Evolutionary conservation across 169 alveolate species (phyloP).

Genomic region (Plasmodium inui): DNA sequence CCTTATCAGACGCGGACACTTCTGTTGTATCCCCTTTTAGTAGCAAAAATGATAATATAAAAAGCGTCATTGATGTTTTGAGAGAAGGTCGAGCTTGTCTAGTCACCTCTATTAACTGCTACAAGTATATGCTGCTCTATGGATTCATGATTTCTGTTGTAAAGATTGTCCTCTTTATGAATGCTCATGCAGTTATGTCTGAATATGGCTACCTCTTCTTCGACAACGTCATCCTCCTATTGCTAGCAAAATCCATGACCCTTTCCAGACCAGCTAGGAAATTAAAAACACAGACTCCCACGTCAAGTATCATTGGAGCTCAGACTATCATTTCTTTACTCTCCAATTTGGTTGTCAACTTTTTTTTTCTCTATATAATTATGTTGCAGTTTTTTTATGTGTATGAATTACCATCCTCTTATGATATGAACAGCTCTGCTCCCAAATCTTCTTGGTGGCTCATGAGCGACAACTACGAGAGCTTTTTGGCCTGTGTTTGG

Average conservation of each 20-base stretch:
- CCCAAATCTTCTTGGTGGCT: conserved; percentile 91
- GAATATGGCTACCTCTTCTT: conserved; percentile 89
- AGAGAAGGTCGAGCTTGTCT: conserved; percentile 92
- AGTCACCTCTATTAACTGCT: conserved; percentile 91
- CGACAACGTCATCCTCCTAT: conserved; percentile 84
- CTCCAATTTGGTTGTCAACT: conserved; percentile 81
- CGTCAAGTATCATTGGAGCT: conserved; percentile 90
- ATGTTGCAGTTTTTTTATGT: conserved; percentile 73
- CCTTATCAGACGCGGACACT: conserved; percentile 90
- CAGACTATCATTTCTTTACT: conserved; percentile 86
- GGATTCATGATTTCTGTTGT: conserved; percentile 91
- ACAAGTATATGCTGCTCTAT: conserved; percentile 91
- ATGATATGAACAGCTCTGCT: conserved; percentile 77
- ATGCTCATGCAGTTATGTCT: conserved; percentile 87
- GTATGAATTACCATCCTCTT: conserved; percentile 79
- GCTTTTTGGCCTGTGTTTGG: conserved; percentile 88
- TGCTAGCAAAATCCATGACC: conserved; percentile 87
- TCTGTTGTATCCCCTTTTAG: conserved; percentile 94
- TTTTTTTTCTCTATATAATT: conserved; percentile 73
- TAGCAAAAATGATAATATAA: conserved; percentile 86
- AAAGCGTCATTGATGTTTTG: conserved; percentile 88
- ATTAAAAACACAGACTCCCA: conserved; percentile 88
- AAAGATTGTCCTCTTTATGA: conserved; percentile 85
- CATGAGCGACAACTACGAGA: conserved; percentile 91
- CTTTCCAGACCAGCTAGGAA: conserved; percentile 82